Evolutionary conservation across 495 filamentous ascomycete species (phyloP).

Genomic region (Podospora sp.): DNA sequence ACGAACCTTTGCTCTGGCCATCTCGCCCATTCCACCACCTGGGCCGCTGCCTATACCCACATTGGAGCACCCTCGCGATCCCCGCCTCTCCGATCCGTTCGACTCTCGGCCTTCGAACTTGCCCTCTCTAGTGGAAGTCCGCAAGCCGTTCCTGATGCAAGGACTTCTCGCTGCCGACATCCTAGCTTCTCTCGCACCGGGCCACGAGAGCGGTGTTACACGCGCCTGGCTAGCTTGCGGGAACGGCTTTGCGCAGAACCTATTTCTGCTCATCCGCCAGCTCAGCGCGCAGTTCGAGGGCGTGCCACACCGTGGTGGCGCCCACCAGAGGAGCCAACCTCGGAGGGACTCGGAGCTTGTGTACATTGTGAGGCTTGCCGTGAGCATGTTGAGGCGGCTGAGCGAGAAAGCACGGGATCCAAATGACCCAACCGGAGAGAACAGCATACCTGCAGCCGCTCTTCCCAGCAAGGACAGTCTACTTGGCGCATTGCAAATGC

Average conservation of each 20-base stretch:
- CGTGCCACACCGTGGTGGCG: slow-evolving; percentile 30
- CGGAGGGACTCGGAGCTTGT: slow-evolving; percentile 51
- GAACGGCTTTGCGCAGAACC: slow-evolving; percentile 80
- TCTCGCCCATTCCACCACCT: slow-evolving; percentile 71
- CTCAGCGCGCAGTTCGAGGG: slow-evolving; percentile 62
- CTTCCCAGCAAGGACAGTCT: slow-evolving; percentile 72
- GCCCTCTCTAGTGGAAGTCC: slow-evolving; percentile 69
- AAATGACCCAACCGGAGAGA: slow-evolving; percentile 44
- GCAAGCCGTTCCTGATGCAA: slow-evolving; percentile 87
- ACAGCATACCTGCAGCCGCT: slow-evolving; percentile 62
- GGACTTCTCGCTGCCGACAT: slow-evolving; percentile 91
- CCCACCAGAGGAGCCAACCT: slow-evolving; percentile 35
- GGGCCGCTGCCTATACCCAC: background rate
- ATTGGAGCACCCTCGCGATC: slow-evolving; percentile 5
- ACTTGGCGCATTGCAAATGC: slow-evolving; percentile 66
- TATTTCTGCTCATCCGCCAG: slow-evolving; percentile 70
- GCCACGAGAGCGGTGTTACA: slow-evolving; percentile 70
- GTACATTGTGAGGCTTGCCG: slow-evolving; percentile 69
- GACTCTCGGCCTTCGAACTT: slow-evolving; percentile 49
- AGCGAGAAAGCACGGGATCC: slow-evolving; percentile 72
- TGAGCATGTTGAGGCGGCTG: slow-evolving; percentile 69
- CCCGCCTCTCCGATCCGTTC: slow-evolving; percentile 47
- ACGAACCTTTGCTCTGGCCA: slow-evolving; percentile 82
- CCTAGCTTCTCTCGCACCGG: slow-evolving; percentile 72
- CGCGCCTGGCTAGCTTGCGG: slow-evolving; percentile 80